A percentile compares a stretch with the other conserved stretches of the same genome.
phyloP scores from a whole-genome alignment of 2,329 filamentous ascomycete species.

The Pseudogymnoascus sp. region DNA sequence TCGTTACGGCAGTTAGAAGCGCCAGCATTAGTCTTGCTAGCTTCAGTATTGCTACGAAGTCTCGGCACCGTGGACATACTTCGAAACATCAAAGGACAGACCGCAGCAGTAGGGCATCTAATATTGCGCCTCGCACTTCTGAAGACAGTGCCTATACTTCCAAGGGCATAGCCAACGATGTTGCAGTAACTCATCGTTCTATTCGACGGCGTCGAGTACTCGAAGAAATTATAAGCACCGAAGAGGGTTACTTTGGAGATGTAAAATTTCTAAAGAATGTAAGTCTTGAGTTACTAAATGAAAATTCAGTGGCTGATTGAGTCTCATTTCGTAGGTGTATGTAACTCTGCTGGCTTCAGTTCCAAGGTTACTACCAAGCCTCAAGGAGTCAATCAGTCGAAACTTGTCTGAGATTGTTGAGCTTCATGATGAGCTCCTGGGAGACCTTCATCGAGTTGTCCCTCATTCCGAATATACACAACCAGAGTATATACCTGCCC shows the following conservation, averaged over 20 bases:
- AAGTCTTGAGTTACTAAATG: conserved; percentile 27
- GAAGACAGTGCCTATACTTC: conserved; percentile 60
- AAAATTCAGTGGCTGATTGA: conserved; percentile 26
- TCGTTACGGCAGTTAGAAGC: conserved; percentile 73
- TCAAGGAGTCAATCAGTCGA: conserved; percentile 65
- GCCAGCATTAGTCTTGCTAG: conserved; percentile 71
- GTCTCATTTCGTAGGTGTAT: conserved; percentile 49
- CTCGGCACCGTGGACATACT: conserved; percentile 42
- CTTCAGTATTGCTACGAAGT: conserved; percentile 58
- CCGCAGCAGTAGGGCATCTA: conserved; percentile 54
- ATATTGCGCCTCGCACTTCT: conserved; percentile 51
- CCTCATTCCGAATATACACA: conserved; percentile 59
- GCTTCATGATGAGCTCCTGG: conserved; percentile 74
- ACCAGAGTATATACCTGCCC: conserved; percentile 23
- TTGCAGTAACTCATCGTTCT: conserved; percentile 61
- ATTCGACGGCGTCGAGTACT: conserved; percentile 70
- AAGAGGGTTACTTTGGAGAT: conserved; percentile 82
- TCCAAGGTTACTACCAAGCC: conserved; percentile 53
- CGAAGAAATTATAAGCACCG: conserved; percentile 77
- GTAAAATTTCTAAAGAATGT: conserved; percentile 82
- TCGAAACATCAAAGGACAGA: conserved; percentile 53
- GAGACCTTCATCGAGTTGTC: conserved; percentile 61
- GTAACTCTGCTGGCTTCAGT: conserved; percentile 67
- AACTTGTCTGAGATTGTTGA: conserved; percentile 74
- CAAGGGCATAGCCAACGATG: conserved; percentile 47